Percentiles rank a stretch among this genome's conserved stretches.
Conservation (phyloP, 192 early-diverging fungal species). For the Coemansia sp. region DNA sequence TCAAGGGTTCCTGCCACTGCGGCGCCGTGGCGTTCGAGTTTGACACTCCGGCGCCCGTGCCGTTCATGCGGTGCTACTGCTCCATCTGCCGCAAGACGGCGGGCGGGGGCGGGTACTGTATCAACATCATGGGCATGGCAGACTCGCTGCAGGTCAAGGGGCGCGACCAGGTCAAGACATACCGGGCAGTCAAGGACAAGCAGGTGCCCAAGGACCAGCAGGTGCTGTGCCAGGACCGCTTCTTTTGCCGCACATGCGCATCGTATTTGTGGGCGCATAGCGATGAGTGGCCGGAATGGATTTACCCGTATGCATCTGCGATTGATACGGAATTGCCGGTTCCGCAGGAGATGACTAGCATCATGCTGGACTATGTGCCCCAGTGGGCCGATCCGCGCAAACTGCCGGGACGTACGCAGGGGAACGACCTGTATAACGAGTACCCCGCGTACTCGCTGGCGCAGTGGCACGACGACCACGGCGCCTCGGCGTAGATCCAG, state of each 20-base stretch:
- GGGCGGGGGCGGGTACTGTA: conserved; percentile 53
- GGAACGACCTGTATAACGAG: conserved; percentile 41
- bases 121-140: conserved; percentile 53
- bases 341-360: conserved; percentile 23
- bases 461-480: conserved; percentile 54
- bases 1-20: conserved; percentile 61
- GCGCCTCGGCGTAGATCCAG: no score
- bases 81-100: conserved; percentile 61
- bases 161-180: conserved; percentile 23
- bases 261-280: conserved; percentile 47
- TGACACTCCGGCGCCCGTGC: conserved; percentile 47
- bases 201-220: conserved; percentile 25
- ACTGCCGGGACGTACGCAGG: not conserved
- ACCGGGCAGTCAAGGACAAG: conserved; percentile 45
- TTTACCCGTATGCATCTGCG: conserved; percentile 51
- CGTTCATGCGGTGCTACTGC: conserved; percentile 57
- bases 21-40: conserved; percentile 52
- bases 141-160: conserved; percentile 38
- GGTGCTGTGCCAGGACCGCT: conserved; percentile 46
- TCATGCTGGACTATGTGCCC: conserved; percentile 46
- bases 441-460: conserved; percentile 52
- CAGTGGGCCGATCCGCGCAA: conserved; percentile 47
- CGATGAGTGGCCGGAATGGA: conserved; percentile 17
- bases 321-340: conserved; percentile 55
- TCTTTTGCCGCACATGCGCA: conserved; percentile 56